Evolutionary conservation across 768 basidiomycete genomes (phyloP), one percentile per base, ranked within the genome.

Genomic region (Clavaria fumosa): DNA sequence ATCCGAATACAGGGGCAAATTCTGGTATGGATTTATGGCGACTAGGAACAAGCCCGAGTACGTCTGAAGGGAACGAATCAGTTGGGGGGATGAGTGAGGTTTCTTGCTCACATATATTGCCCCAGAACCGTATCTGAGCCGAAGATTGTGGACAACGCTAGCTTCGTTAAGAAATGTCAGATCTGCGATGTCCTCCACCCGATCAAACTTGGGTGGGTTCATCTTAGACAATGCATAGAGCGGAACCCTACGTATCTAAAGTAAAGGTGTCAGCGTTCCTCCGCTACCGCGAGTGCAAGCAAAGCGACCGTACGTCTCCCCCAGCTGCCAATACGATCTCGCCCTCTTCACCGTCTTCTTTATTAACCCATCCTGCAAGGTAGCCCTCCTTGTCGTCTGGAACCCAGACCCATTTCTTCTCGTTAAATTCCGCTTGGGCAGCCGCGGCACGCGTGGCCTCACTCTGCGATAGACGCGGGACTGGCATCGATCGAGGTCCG

Each of bases 381-480:
- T 96, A 97, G 1, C 93, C 93, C 46, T 90, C 82, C 53, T 71
- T 75, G 41, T 79, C 72, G 56, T 97, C 91, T 2, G 89, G 88
- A 18, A 91, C 81, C 93, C 93, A 97, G 4, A 96, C 89, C 84
- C 91, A 93, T 63, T 79, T 85, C 78, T 91, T 95, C 68, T 89
- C 88, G 54, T 89, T 91, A 59, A 90, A 93, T 57, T 91, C 88
- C 7, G 88, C 86, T 53, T 90, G 85, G n/a, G 79, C 72, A 14
- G 86, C 89, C 15, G 88, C 86, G 12, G 76, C 78, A 38, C 78
- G 66, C 5, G 88, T 82, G 27, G 78, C 79, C 55, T 89, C 88
- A 43, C 61, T 67, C 41, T 66, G 68, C 28, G 72, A 67, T 34
- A 54, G 60, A 30, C 64, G 59, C 43, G 64, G 60, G 38, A 57